Evolutionary conservation across 805 yeast genomes (phyloP).

Genomic region (Pichia sporocuriosa): DNA sequence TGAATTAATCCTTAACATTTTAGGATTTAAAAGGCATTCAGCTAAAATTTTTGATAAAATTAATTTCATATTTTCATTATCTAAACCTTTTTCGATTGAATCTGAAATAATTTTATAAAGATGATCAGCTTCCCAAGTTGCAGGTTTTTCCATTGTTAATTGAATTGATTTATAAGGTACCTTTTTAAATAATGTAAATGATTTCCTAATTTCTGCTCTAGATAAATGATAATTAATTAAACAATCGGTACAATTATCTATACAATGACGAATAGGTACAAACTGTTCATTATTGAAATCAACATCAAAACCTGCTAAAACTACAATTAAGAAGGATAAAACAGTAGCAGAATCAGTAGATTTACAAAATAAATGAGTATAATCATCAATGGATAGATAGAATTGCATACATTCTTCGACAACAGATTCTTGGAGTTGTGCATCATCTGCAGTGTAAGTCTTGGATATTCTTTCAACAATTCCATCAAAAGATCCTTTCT

Average conservation of each 20-base stretch:
- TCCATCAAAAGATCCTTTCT: background rate
- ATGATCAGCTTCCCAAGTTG: conserved; percentile 24
- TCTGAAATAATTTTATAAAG: conserved; percentile 14
- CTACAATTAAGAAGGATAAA: conserved; percentile 11
- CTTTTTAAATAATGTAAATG: conserved; percentile 44
- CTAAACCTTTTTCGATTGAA: conserved; percentile 19
- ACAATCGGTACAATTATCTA: conserved; percentile 50
- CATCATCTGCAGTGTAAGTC: conserved; percentile 29
- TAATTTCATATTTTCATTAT: conserved; percentile 9
- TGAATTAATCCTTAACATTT: conserved; percentile 35
- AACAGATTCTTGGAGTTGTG: conserved; percentile 18
- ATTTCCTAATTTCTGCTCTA: conserved; percentile 43
- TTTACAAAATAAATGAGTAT: conserved; percentile 29
- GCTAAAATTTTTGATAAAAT: conserved; percentile 29
- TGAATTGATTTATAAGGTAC: conserved; percentile 21
- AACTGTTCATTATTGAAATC: conserved; percentile 29
- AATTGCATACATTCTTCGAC: conserved; percentile 34
- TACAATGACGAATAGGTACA: conserved; percentile 20
- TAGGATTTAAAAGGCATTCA: conserved; percentile 50
- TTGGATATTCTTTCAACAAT: conserved; percentile 11
- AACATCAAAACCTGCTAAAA: conserved; percentile 14
- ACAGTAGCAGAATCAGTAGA: conserved; percentile 9
- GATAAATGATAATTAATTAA: conserved; percentile 46
- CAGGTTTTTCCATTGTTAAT: conserved; percentile 18
- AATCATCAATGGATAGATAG: conserved; percentile 23